Base-by-base conservation (phyloP, 441 rosid species). In the Mallotus repandus region DNA sequence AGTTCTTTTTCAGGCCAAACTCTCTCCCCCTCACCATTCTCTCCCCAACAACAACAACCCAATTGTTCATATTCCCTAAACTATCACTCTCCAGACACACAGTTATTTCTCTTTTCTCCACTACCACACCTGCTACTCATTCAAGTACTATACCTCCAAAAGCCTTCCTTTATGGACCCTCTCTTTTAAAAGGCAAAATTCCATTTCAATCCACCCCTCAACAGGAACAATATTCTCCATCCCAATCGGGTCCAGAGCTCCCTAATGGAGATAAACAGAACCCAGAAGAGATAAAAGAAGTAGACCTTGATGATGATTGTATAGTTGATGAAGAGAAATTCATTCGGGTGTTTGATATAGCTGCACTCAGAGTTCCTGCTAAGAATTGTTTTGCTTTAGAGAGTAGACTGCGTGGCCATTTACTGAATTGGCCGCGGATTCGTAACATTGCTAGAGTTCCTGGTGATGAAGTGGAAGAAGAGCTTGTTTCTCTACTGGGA, bases 351-450 rank as follows among this genome's bases (percentile, higher is more conserved):
- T 92, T 89, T 68, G 82, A 88, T 12, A 59, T 94, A 15, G 84
- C 92, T 10, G 97, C 97, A 6, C 83, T 92, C 54, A 89, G 99
- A 0, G 96, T 92, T 48, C 92, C 97, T 4, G 83, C 96, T 5
- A 86, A 78, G 69, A 88, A 83, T 63, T 92, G 92, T 74, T 88
- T 84, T 75, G 74, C 83, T 70, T 86, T 92, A 6, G 98, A 95
- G 86, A 87, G 81, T 74, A 91, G 93, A 73, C 83, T 95, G 79
- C 92, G 99, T 21, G 97, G 99, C 43, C 99, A 92, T 84, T 89
- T 94, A 38, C 87, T 94, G 70, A 94, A 94, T 73, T 94, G 99
- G 98, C 96, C 98, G 5, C 84, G 97, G 38, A 76, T 92, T 67
- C 86, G 82, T 66, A 95, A 95, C 83, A 84, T 95, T 64, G 94